Evolutionary conservation across 106 monocot genomes (phyloP).

Genomic region (Acanthochlamys bracteata): DNA sequence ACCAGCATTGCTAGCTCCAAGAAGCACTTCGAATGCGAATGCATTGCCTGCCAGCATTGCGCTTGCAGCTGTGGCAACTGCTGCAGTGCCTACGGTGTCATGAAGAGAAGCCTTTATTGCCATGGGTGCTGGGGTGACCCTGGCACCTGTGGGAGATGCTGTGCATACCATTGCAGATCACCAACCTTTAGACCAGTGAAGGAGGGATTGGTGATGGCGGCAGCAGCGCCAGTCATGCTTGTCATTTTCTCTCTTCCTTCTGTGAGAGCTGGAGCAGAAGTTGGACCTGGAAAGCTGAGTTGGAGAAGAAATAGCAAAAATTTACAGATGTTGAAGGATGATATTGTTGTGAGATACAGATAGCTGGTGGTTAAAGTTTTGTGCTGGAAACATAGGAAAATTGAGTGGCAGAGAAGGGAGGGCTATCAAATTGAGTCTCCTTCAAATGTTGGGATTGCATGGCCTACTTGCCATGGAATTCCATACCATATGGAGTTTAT

Average conservation of each 20-base stretch:
- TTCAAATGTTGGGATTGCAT: too few species aligned
- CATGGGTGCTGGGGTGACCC: not conserved
- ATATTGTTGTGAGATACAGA: not conserved
- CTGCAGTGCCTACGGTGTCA: constrained; percentile 30
- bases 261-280: not conserved
- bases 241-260: constrained; percentile 26
- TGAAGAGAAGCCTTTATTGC: constrained; percentile 46
- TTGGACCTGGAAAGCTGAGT: not conserved
- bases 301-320: not conserved
- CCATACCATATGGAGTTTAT: not conserved
- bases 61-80: constrained; percentile 37
- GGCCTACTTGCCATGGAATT: not conserved
- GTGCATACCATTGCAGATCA: not conserved
- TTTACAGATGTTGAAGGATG: not conserved
- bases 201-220: constrained; percentile 59
- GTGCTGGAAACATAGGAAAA: not conserved
- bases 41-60: constrained; percentile 57
- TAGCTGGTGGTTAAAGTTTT: not conserved
- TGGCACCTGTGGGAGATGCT: not conserved
- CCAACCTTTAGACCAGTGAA: constrained; percentile 57
- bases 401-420: not conserved
- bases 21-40: constrained; percentile 40
- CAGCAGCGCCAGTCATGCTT: constrained; percentile 36
- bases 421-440: too few species aligned
- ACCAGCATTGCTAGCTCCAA: constrained; percentile 45